A percentile compares a stretch with the other conserved stretches of the same genome.
phyloP scores from a whole-genome alignment of 140 eudicot genomes.

The Ambrosia hybrid region DNA sequence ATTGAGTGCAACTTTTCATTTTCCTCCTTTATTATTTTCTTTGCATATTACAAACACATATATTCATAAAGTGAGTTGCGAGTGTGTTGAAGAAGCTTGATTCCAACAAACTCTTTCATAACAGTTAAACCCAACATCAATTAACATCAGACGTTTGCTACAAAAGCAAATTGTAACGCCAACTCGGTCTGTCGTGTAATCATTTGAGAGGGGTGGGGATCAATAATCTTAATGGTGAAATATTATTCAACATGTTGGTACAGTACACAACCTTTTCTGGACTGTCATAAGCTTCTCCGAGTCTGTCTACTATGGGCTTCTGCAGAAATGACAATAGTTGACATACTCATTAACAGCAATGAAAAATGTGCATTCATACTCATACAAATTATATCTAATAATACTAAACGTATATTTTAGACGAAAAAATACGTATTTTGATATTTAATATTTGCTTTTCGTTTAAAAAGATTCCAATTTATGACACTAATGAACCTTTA shows the following conservation, averaged over 20 bases:
- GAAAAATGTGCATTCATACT: not conserved
- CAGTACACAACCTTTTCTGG: conserved; percentile 64
- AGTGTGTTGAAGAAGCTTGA: too few species aligned
- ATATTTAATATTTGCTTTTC: not conserved
- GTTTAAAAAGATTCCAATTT: not conserved
- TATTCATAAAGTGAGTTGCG: too few species aligned
- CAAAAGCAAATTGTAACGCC: conserved; percentile 90
- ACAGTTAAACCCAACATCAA: too few species aligned
- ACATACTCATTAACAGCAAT: conserved; percentile 7
- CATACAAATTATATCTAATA: not conserved
- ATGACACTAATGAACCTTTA: not conserved
- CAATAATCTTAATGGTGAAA: too few species aligned
- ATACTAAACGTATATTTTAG: not conserved
- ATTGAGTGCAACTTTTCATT: too few species aligned
- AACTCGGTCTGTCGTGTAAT: conserved; percentile 65
- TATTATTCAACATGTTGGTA: not conserved
- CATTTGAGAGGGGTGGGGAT: too few species aligned
- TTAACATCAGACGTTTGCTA: too few species aligned
- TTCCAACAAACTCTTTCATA: too few species aligned
- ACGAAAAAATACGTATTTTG: not conserved
- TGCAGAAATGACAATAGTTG: conserved; percentile 36
- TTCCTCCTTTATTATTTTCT: too few species aligned
- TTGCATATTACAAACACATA: too few species aligned
- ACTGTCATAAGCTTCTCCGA: conserved; percentile 92
- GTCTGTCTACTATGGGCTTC: conserved; percentile 93